phyloP scores from a whole-genome alignment of 768 basidiomycete genomes.

The Tricholomella constricta region DNA sequence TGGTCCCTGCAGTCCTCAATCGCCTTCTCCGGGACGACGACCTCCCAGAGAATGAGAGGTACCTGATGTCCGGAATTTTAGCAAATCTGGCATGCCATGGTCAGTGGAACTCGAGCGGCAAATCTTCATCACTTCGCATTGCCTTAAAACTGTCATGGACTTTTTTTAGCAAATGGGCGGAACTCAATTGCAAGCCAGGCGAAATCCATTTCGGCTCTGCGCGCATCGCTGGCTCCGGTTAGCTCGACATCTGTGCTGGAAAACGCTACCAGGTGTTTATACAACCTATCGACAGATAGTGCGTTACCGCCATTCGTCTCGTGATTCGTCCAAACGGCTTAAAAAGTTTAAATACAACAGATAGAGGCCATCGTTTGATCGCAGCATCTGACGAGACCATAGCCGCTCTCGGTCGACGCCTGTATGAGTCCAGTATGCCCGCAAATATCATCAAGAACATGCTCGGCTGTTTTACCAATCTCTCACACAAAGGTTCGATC shows the following conservation, averaged over 20 bases:
- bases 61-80: slow-evolving; percentile 15
- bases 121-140: not conserved
- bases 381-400: slow-evolving; percentile 3
- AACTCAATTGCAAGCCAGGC: slow-evolving; percentile 2
- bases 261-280: slow-evolving; percentile 17
- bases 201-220: slow-evolving; percentile 7
- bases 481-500: slow-evolving; percentile 16
- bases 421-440: slow-evolving; percentile 2
- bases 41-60: slow-evolving; percentile 13
- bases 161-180: slow-evolving; percentile 12
- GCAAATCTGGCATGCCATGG: slow-evolving; percentile 20
- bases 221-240: not conserved
- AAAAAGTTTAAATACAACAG: not conserved
- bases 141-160: not conserved
- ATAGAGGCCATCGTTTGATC: slow-evolving; percentile 10
- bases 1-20: slow-evolving; percentile 9
- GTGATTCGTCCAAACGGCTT: no score
- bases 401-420: slow-evolving; percentile 8
- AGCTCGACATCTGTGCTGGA: slow-evolving; percentile 11
- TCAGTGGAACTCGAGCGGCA: no score
- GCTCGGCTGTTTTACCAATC: slow-evolving; percentile 19
- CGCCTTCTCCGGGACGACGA: slow-evolving; percentile 7
- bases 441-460: slow-evolving; percentile 12
- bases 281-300: slow-evolving; percentile 20
- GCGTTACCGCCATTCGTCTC: not conserved